Base-by-base conservation (phyloP, 257 asterid genomes). In the Solanum appendiculatum region DNA sequence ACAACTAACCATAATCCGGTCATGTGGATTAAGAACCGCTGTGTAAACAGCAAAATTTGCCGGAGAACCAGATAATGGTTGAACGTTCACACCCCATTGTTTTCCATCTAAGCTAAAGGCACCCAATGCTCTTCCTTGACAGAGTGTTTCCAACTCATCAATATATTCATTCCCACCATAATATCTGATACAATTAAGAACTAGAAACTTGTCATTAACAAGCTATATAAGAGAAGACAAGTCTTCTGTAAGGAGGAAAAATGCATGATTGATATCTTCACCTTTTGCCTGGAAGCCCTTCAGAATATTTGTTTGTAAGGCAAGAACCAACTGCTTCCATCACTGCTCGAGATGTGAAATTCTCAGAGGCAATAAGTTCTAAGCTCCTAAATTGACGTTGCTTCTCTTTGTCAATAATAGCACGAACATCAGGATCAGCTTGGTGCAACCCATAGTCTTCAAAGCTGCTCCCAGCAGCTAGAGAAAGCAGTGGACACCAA, bases 251-350 rank as follows among this genome's bases (percentile, higher is more conserved):
- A 21, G 42, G 21, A 29, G 36, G 87, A 2, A 86, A 34, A 12
- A 66, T 78, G 39, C 20, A 78, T 44, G 84, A 78, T 78, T 18
- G 9, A 78, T 27, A 15, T 78, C 39, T 86, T 75, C 85, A 96
- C 98, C 99, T 94, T 93, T 95, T 97, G 29, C 98, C 98, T 68
- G 99, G 98, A 70, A 97, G 92, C 81, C 99, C 99, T 91, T 95
- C 98, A 5, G 99, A 95, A 85, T 97, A 97, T 83, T 97, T 97
- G 88, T 97, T 97, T 56, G 99, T 95, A 87, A 97, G 95, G 94
- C 98, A 95, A 87, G 99, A 97, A 89, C 99, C 99, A 88, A 97
- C 99, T 21, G 98, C 99, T 91, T 97, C 98, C 99, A 97, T 97
- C 89, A 97, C 99, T 66, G 99, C 98, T 82, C 98, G 95, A 56